These are phyloP conservation scores for Fusarium anguioides DNA, from an alignment of 2,329 filamentous ascomycete genomes.

Conservation along the genomic window DNA sequence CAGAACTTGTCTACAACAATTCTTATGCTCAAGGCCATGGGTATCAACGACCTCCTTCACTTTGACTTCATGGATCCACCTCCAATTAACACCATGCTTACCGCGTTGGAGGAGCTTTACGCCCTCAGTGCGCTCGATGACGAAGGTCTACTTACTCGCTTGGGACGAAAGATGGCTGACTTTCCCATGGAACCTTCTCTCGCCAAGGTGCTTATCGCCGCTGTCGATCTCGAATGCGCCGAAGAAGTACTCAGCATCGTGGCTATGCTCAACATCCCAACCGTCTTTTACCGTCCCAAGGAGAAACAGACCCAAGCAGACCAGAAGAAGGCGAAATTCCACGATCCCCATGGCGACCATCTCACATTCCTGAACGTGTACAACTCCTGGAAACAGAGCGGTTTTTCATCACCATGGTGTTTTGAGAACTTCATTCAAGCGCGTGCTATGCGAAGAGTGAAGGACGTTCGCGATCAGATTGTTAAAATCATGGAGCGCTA, in stretches of 20 bases:
- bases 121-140: constrained; percentile 92
- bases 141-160: constrained; percentile 89
- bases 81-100: constrained; percentile 97
- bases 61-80: constrained; percentile 99
- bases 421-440: constrained; percentile 98
- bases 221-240: constrained; percentile 87
- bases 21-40: constrained; percentile 98
- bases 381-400: constrained; percentile 92
- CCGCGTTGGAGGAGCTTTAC: constrained; percentile 94
- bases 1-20: constrained; percentile 95
- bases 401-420: constrained; percentile 89
- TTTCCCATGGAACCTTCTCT: constrained; percentile 97
- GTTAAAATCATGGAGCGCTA: constrained; percentile 95
- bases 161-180: constrained; percentile 97
- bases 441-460: constrained; percentile 85
- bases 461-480: constrained; percentile 92
- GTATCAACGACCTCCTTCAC: constrained; percentile 95
- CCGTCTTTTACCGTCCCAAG: constrained; percentile 93
- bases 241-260: constrained; percentile 96
- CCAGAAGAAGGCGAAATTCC: constrained; percentile 97
- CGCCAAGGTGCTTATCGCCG: constrained; percentile 89
- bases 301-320: constrained; percentile 97
- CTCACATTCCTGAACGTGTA: constrained; percentile 96
- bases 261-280: constrained; percentile 88
- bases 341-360: constrained; percentile 94